These are phyloP conservation scores for Suhomyces sp. DNA, from an alignment of 805 yeast species.

Conservation along the genomic window DNA sequence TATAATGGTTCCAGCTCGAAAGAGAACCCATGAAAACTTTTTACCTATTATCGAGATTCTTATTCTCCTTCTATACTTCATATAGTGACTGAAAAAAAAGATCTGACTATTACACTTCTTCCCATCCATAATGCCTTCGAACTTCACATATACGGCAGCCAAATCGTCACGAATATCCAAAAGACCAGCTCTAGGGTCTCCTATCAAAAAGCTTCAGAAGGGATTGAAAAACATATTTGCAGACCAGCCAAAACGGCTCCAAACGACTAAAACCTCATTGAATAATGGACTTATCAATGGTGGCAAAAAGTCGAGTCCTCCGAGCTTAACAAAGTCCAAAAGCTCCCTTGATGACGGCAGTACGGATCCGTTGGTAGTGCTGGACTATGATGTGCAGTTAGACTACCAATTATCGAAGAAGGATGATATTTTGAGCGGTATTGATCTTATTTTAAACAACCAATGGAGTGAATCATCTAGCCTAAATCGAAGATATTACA, in stretches of 20 bases:
- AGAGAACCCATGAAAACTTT: too few species aligned
- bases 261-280: background rate
- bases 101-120: too few species aligned
- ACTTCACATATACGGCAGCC: slow-evolving; percentile 39
- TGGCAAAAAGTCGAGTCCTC: slow-evolving; percentile 3
- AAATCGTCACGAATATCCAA: slow-evolving; percentile 34
- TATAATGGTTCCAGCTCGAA: too few species aligned
- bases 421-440: slow-evolving; percentile 31
- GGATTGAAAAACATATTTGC: slow-evolving; percentile 17
- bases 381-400: slow-evolving; percentile 39
- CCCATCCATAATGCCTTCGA: slow-evolving; percentile 9
- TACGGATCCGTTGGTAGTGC: slow-evolving; percentile 13
- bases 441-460: slow-evolving; percentile 31
- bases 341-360: background rate
- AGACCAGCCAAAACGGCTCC: slow-evolving; percentile 7
- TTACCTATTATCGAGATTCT: too few species aligned
- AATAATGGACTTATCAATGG: background rate
- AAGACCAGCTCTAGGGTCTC: slow-evolving; percentile 20
- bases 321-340: background rate
- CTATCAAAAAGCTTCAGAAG: slow-evolving; percentile 24
- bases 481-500: slow-evolving; percentile 25
- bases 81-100: too few species aligned
- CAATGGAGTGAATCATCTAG: slow-evolving; percentile 39
- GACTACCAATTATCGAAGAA: slow-evolving; percentile 35
- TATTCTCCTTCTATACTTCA: too few species aligned